These are phyloP conservation scores for Gossypium rotundifolium DNA, from an alignment of 345 rosid species.

Conservation along the genomic window DNA sequence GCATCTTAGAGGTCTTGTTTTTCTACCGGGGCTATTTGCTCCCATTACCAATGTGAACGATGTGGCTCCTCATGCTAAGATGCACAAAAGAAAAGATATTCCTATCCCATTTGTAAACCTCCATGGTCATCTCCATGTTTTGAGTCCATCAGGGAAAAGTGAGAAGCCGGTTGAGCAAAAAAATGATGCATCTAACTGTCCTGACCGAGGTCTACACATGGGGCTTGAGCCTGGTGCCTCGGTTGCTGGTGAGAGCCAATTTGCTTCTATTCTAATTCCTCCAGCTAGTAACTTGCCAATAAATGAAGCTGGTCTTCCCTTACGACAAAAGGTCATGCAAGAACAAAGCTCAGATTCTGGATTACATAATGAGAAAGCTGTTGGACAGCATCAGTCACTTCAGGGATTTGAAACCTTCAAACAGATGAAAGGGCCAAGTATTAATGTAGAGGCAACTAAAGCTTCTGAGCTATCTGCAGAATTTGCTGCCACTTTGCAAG, in stretches of 20 bases:
- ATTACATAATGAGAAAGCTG: slow-evolving; percentile 18
- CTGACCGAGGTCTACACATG: slow-evolving; percentile 17
- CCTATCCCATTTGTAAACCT: slow-evolving; percentile 33
- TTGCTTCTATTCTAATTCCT: slow-evolving; percentile 20
- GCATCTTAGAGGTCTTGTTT: slow-evolving; percentile 51
- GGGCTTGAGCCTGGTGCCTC: slow-evolving; percentile 20
- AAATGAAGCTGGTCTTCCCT: slow-evolving; percentile 21
- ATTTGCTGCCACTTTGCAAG: slow-evolving; percentile 21
- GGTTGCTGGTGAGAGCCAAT: slow-evolving; percentile 26
- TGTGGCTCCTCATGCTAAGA: slow-evolving; percentile 57
- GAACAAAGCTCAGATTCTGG: slow-evolving; percentile 26
- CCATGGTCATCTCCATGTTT: slow-evolving; percentile 10
- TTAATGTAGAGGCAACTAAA: slow-evolving; percentile 21
- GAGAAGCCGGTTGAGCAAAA: slow-evolving; percentile 29
- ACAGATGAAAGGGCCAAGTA: slow-evolving; percentile 20
- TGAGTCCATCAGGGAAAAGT: slow-evolving; percentile 19
- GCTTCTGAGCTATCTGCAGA: slow-evolving; percentile 19
- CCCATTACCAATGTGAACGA: slow-evolving; percentile 55
- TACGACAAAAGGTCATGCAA: slow-evolving; percentile 10
- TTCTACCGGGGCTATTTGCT: slow-evolving; percentile 32
- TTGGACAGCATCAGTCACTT: slow-evolving; percentile 21
- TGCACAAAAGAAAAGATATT: slow-evolving; percentile 39
- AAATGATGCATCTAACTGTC: slow-evolving; percentile 15
- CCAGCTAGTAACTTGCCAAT: slow-evolving; percentile 21
- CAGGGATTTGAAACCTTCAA: slow-evolving; percentile 23